Evolutionary conservation across 805 yeast species (phyloP), one percentile per base, ranked within the genome.

Genomic region (Torulaspora microellipsoides): DNA sequence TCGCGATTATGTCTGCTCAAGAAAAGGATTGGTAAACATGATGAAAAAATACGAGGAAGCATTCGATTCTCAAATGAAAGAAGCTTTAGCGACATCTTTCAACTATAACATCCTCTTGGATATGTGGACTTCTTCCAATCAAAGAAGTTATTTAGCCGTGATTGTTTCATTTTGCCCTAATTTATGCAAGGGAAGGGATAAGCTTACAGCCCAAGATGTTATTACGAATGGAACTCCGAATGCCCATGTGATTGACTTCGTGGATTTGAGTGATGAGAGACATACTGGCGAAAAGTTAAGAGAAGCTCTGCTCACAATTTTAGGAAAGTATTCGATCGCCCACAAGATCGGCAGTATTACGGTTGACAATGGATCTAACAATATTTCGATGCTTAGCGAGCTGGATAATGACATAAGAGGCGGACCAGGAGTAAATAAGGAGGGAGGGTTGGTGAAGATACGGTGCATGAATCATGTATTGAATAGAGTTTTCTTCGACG

Each of bases 61-160:
- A 28, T 42, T 48, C 28, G 37, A 42, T 32, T 17, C 28, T 14
- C 49, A 48, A 35, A 42, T 48, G 40, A 36, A 40, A 27, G 48
- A 45, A 31, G 39, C 35, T 10, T 38, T 46, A 3, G 27, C 36
- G 15, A 34, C 38, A 23, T 48, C 49, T 29, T 37, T 30, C 25
- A 41, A 45, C 30, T 38, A 38, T 40, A 45, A 48, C 32, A 29
- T 46, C 29, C 34, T 37, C 11, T 30, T 42, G 2, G 38, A 38
- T 29, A 42, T 42, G 48, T 40, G 49, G 52, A 28, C 52, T 13
- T 45, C 49, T 34, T 42, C 45, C 10, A 27, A 34, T 40, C 46
- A 45, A 36, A 41, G 14, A 35, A 38, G 48, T 36, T 44, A 34
- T 23, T 34, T 45, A 27, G 49, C 45, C 11, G 45, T 45, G 10